These are phyloP conservation scores for Ottelia alismoides DNA, from an alignment of 106 monocot genomes.

Conservation along the genomic window DNA sequence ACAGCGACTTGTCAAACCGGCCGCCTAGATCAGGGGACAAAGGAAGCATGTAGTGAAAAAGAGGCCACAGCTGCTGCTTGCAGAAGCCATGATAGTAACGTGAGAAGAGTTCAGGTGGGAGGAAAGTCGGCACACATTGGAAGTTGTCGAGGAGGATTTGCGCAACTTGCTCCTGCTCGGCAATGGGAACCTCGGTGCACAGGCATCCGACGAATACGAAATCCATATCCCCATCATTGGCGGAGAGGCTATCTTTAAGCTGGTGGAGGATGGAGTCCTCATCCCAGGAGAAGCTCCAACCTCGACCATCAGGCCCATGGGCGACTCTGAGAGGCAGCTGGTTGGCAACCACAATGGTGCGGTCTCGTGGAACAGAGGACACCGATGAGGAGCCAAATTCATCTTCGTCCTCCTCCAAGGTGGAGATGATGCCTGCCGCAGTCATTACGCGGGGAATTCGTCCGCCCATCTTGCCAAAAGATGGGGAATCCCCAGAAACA, in stretches of 20 bases:
- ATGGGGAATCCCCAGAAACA: too few relatives aligned
- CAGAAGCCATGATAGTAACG: conserved; percentile 4
- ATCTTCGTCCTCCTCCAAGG: conserved; percentile 3
- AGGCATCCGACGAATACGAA: conserved; percentile 46
- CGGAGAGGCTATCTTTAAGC: conserved; percentile 47
- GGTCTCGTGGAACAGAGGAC: too few relatives aligned
- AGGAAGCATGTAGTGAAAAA: conserved; percentile 5
- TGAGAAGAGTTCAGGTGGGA: not conserved
- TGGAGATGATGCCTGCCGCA: conserved; percentile 23
- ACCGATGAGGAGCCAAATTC: conserved; percentile 1
- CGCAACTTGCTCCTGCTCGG: not conserved
- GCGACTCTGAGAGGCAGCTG: conserved; percentile 20
- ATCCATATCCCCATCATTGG: conserved; percentile 7
- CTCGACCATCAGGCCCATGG: conserved; percentile 14
- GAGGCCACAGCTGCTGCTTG: conserved; percentile 7
- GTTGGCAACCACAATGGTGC: conserved; percentile 30
- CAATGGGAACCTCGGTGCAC: too few relatives aligned
- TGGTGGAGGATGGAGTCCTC: conserved; percentile 38
- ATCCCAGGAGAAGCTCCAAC: conserved; percentile 38
- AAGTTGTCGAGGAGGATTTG: not conserved
- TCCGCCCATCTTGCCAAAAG: too few relatives aligned
- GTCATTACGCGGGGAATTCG: conserved; percentile 25
- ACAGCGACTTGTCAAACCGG: conserved; percentile 3
- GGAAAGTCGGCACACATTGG: conserved; percentile 1
- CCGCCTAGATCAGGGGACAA: not conserved